These are phyloP conservation scores for Danielia reshetovae DNA, from an alignment of 805 yeast species.

Conservation along the genomic window DNA sequence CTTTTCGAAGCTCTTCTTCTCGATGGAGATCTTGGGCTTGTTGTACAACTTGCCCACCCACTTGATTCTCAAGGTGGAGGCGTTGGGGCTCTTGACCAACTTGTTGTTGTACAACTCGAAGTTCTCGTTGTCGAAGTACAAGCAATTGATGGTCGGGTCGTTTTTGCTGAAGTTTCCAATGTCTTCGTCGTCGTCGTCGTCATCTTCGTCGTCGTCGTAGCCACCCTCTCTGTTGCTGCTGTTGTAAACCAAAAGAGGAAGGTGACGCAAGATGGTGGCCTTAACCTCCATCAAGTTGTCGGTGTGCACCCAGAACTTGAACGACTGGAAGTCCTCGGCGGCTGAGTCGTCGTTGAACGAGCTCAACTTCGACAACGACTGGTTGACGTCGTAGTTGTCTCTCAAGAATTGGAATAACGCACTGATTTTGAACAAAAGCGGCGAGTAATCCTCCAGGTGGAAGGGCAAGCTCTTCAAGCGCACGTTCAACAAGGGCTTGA, in stretches of 20 bases:
- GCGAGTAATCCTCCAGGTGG: slow-evolving; percentile 93
- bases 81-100: slow-evolving; percentile 61
- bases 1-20: slow-evolving; percentile 69
- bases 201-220: slow-evolving; percentile 49
- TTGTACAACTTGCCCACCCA: slow-evolving; percentile 85
- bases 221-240: slow-evolving; percentile 40
- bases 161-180: slow-evolving; percentile 16
- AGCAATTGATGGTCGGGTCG: slow-evolving; percentile 73
- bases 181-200: slow-evolving; percentile 19
- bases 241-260: slow-evolving; percentile 82
- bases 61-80: slow-evolving; percentile 77
- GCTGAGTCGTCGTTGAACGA: slow-evolving; percentile 38
- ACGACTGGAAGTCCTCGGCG: slow-evolving; percentile 50
- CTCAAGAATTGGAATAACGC: slow-evolving; percentile 76
- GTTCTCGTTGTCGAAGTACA: slow-evolving; percentile 80
- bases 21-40: slow-evolving; percentile 75
- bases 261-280: slow-evolving; percentile 87
- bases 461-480: slow-evolving; percentile 84
- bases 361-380: slow-evolving; percentile 47
- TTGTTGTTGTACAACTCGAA: slow-evolving; percentile 86
- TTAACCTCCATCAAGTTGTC: slow-evolving; percentile 96
- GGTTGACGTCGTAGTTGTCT: slow-evolving; percentile 58
- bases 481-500: slow-evolving; percentile 82
- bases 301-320: slow-evolving; percentile 96
- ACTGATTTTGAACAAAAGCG: slow-evolving; percentile 78